Evolutionary conservation across 139 green algal genomes (phyloP).

Genomic region (Gonium pectorale): DNA sequence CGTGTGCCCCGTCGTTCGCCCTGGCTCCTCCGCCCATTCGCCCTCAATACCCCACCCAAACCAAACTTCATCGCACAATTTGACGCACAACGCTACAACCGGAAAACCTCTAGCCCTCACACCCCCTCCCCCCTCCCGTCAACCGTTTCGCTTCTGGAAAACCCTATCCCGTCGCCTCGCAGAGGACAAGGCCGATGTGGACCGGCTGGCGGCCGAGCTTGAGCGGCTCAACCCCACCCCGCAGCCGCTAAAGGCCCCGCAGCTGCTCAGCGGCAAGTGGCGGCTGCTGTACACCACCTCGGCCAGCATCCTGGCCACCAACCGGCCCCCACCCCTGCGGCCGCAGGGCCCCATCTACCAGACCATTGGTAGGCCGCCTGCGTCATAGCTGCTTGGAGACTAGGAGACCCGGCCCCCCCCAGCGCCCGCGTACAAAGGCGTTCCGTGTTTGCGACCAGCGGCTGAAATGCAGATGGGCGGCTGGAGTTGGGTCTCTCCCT

Average conservation of each 20-base stretch:
- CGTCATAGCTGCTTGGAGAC: too few relatives aligned
- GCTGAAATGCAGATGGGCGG: too few relatives aligned
- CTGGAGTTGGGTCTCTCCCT: too few relatives aligned
- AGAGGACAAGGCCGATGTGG: conserved; percentile 48
- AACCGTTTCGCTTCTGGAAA: too few relatives aligned
- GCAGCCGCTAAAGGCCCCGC: conserved; percentile 60
- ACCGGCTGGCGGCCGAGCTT: conserved; percentile 63
- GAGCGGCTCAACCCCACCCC: conserved; percentile 83
- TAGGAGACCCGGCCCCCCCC: not conserved
- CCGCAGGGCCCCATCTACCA: conserved; percentile 90
- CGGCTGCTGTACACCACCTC: conserved; percentile 93
- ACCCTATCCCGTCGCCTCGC: too few relatives aligned
- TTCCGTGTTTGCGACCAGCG: too few relatives aligned
- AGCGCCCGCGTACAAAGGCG: not conserved
- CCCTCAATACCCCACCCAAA: too few relatives aligned
- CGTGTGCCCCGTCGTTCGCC: too few relatives aligned
- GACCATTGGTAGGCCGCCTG: conserved; percentile 66
- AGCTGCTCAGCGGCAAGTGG: conserved; percentile 84
- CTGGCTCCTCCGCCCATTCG: too few relatives aligned
- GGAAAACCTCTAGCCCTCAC: too few relatives aligned
- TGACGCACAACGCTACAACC: not conserved
- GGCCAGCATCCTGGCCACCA: conserved; percentile 81
- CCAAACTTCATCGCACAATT: not conserved
- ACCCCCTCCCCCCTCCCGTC: too few relatives aligned
- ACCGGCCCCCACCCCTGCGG: conserved; percentile 72